Percentiles rank a stretch among this genome's conserved stretches.
Conservation (phyloP, 129 eudicot genomes). For the Deinandra increscens region DNA sequence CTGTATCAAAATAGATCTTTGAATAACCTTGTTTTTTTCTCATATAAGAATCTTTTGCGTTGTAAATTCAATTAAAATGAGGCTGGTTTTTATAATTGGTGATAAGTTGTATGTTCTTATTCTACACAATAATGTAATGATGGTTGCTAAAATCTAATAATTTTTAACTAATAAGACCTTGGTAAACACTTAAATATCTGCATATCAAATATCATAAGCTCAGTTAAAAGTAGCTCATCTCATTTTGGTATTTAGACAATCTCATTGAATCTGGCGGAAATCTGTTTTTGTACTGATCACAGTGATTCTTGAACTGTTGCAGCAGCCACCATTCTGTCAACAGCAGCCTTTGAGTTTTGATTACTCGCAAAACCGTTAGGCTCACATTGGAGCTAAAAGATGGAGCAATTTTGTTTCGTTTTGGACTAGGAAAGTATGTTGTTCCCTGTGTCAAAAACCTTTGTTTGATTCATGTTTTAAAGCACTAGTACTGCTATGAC, state of each 20-base stretch:
- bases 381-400: constrained; percentile 19
- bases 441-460: constrained; percentile 20
- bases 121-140: too few species aligned
- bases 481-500: not conserved
- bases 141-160: too few species aligned
- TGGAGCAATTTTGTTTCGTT: constrained; percentile 35
- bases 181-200: not conserved
- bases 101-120: too few species aligned
- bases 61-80: not conserved
- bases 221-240: not conserved
- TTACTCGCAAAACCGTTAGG: constrained; percentile 71
- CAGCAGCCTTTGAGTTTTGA: constrained; percentile 95
- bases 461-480: constrained; percentile 22
- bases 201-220: not conserved
- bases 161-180: not conserved
- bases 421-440: constrained; percentile 9
- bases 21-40: not conserved
- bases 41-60: not conserved
- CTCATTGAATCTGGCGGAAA: not conserved
- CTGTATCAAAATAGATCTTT: not conserved
- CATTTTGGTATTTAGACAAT: not conserved
- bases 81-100: too few species aligned
- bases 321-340: constrained; percentile 80
- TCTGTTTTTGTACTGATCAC: not conserved
- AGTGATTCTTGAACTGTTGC: constrained; percentile 18